These are phyloP conservation scores for Moringa oleifera DNA, from an alignment of 345 rosid species.

Conservation along the genomic window DNA sequence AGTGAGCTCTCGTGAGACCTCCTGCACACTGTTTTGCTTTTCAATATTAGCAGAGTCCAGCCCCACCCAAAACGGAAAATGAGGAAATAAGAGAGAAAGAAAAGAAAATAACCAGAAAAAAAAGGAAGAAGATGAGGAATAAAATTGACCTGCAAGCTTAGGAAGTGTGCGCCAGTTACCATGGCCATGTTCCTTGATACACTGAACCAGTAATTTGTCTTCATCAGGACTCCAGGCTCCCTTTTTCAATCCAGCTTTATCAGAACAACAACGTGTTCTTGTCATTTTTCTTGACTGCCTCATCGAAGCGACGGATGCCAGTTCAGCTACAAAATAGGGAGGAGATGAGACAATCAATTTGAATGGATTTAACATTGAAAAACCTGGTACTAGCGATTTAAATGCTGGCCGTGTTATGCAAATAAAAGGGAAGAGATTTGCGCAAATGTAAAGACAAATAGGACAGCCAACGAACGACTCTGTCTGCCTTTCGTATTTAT, in stretches of 20 bases:
- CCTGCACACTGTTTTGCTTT: too few species aligned
- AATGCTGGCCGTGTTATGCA: background rate
- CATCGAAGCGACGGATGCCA: background rate
- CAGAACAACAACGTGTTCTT: slow-evolving; percentile 27
- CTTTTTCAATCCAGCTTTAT: slow-evolving; percentile 23
- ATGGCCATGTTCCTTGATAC: slow-evolving; percentile 30
- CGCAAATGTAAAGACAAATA: background rate
- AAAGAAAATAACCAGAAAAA: background rate
- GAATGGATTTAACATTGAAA: background rate
- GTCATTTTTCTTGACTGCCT: slow-evolving; percentile 21
- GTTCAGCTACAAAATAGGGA: background rate
- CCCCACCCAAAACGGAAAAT: too few species aligned
- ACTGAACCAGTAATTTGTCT: slow-evolving; percentile 28
- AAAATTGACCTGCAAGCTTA: slow-evolving; percentile 30
- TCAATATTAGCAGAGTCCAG: too few species aligned
- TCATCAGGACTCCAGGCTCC: slow-evolving; percentile 39
- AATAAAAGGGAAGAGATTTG: background rate
- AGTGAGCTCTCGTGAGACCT: background rate
- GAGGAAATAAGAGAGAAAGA: too few species aligned
- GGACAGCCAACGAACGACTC: background rate
- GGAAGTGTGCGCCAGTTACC: slow-evolving; percentile 35
- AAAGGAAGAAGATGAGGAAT: background rate
- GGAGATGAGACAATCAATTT: background rate
- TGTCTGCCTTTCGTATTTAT: background rate
- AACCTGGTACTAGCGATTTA: background rate